These are phyloP conservation scores for Rhododendron simsii DNA, from an alignment of 148 eudicot genomes.

Conservation along the genomic window DNA sequence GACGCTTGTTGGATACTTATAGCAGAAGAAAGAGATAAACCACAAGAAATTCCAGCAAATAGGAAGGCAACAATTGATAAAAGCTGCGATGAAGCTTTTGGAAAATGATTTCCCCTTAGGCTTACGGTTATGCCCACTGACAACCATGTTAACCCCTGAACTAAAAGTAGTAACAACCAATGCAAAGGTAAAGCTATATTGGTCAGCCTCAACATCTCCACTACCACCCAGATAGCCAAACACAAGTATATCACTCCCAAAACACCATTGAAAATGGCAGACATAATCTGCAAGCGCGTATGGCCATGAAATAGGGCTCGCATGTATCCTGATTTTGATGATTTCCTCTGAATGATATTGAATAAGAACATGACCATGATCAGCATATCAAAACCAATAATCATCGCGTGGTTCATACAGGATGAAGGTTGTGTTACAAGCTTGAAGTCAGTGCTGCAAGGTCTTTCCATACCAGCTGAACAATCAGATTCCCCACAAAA, in stretches of 20 bases:
- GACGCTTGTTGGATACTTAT: constrained; percentile 30
- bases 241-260: constrained; percentile 50
- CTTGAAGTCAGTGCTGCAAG: constrained; percentile 41
- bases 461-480: constrained; percentile 16
- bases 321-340: constrained; percentile 19
- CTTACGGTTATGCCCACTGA: constrained; percentile 40
- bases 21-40: constrained; percentile 35
- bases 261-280: constrained; percentile 55
- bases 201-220: constrained; percentile 26
- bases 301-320: constrained; percentile 16
- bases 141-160: constrained; percentile 65
- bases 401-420: constrained; percentile 63
- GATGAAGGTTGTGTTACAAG: constrained; percentile 57
- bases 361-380: constrained; percentile 45
- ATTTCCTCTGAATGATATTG: constrained; percentile 32
- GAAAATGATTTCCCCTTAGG: constrained; percentile 30
- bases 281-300: constrained; percentile 38
- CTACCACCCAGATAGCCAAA: constrained; percentile 47
- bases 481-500: constrained; percentile 41
- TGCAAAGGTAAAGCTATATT: constrained; percentile 38
- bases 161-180: constrained; percentile 43
- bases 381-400: constrained; percentile 48
- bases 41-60: constrained; percentile 33
- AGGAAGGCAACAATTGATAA: constrained; percentile 45
- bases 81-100: constrained; percentile 26